Evolutionary conservation across 1,284 basidiomycete species (phyloP), one percentile per base, ranked within the genome.

Genomic region (Pisolithus thermaeus): DNA sequence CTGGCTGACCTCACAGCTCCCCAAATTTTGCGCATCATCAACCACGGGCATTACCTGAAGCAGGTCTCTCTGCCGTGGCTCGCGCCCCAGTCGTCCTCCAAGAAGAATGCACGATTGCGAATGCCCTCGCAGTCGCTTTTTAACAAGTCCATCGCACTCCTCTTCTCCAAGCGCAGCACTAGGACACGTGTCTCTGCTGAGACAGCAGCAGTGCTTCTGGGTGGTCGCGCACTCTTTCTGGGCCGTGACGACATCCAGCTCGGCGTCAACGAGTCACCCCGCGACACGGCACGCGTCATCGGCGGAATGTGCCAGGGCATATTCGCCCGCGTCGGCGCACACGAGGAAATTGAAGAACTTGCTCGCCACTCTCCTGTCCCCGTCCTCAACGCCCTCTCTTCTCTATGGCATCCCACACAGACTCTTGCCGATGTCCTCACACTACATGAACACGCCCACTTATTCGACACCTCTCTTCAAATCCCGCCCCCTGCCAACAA

Each of bases 221-320:
- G 93, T 25, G 96, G 95, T 3, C 83, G 87, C n/a, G 84, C 94
- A 0, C 77, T 98, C 59, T 99, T 98, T 71, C 75, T 99, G n/a
- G 92, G 94, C 2, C 75, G 74, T 40, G 84, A 88, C 1, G 96
- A 99, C 67, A 97, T 98, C 54, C 96, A 99, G 64, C 76, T 99
- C 30, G 96, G 96, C 49, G 95, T 98, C 32, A 99, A 98, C 69
- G 96, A 99, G 78, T 84, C 75, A 40, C 68, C 86, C 18, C 77
- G 88, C 46, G 97, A 99, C 72, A 86, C 90, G 0, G 88, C 92
- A 12, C 79, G 88, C 18, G 91, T 99, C 14, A 81, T 97, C 56
- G 87, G 91, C 18, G 90, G 91, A 16, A 97, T 99, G 95, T 90
- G 87, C 51, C 88, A 98, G 69, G 97, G 96, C 18, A 92, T 99